Conservation (phyloP, 2,329 filamentous ascomycete species). For the Thielaviopsis cerberus region DNA sequence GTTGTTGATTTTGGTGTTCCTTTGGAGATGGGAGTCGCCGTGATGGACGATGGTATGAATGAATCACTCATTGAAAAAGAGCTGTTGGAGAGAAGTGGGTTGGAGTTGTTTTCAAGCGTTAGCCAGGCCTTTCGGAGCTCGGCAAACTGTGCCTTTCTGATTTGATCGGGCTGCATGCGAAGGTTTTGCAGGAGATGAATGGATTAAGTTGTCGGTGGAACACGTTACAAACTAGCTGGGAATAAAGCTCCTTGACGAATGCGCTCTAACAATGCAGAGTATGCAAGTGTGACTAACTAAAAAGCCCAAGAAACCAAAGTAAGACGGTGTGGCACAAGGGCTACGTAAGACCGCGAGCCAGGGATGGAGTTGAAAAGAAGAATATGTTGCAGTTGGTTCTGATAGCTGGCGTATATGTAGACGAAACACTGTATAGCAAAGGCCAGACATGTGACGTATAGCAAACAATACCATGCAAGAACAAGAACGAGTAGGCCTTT, state of each 20-base stretch:
- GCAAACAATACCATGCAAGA: too few relatives aligned
- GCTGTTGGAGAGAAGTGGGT: neutral
- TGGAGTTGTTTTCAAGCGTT: constrained; percentile 2
- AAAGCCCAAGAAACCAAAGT: neutral
- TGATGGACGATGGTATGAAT: neutral
- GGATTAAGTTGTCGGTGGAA: neutral
- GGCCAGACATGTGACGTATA: too few relatives aligned
- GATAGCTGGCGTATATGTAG: neutral
- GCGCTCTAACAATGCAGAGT: neutral
- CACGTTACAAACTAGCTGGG: neutral
- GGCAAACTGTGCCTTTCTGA: constrained; percentile 1
- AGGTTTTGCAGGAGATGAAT: neutral
- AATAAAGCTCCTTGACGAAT: neutral
- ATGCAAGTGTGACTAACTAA: neutral
- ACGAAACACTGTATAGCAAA: neutral
- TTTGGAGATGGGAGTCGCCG: neutral
- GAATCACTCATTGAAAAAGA: neutral
- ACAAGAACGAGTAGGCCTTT: too few relatives aligned
- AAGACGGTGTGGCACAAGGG: neutral
- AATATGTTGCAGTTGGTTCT: neutral
- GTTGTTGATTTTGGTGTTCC: neutral
- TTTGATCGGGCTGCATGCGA: constrained; percentile 4
- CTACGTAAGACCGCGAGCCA: neutral
- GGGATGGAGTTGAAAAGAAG: neutral
- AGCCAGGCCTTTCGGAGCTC: constrained; percentile 7